phyloP scores from a whole-genome alignment of 257 asterid species.

The Solanum ahanhuiri region DNA sequence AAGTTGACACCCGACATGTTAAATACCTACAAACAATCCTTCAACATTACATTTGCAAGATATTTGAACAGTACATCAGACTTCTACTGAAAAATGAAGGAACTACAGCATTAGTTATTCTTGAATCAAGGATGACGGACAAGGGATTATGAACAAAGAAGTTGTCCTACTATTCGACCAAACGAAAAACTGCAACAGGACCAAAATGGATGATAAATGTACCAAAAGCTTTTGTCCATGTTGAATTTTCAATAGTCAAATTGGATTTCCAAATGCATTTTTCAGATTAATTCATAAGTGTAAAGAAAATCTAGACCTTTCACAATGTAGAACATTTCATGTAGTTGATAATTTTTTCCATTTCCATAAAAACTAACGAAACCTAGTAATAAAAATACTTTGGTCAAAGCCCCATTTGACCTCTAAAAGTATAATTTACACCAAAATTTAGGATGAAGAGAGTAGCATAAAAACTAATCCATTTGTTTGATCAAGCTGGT shows the following conservation, averaged over 20 bases:
- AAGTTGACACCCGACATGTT: slow-evolving; percentile 54
- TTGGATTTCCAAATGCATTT: background rate
- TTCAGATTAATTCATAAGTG: background rate
- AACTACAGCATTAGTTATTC: background rate
- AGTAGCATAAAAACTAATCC: background rate
- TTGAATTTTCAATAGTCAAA: background rate
- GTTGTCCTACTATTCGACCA: background rate
- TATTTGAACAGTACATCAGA: background rate
- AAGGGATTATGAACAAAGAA: background rate
- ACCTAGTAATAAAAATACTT: background rate
- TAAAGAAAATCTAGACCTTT: background rate
- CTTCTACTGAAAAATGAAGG: background rate
- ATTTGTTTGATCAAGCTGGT: background rate
- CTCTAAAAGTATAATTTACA: background rate
- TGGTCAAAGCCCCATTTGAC: background rate
- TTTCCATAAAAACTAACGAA: background rate
- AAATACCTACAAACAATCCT: slow-evolving; percentile 44
- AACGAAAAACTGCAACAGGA: background rate
- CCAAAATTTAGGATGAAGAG: background rate
- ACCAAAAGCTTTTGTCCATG: background rate
- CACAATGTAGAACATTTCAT: background rate
- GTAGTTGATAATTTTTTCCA: background rate
- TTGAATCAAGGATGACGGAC: background rate
- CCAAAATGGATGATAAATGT: background rate
- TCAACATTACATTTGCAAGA: background rate